phyloP scores from a whole-genome alignment of 495 filamentous ascomycete species.

The Neurospora sp. region DNA sequence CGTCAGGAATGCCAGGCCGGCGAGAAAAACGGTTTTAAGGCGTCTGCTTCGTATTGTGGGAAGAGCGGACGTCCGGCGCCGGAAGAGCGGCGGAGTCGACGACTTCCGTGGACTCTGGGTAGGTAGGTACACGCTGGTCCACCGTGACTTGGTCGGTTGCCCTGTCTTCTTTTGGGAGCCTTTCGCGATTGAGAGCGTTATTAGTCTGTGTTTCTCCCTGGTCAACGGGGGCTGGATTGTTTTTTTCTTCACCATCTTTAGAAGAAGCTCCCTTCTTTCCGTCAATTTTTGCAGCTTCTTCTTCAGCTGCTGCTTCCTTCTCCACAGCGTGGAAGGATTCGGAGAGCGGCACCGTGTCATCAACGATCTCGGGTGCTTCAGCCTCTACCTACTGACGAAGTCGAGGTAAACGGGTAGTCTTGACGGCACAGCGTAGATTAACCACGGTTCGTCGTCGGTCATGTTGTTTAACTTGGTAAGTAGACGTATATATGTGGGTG shows the following conservation, averaged over 20 bases:
- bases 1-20: too few relatives aligned
- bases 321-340: conserved; percentile 29
- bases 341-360: conserved; percentile 21
- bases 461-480: too few relatives aligned
- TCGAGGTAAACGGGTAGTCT: neutral
- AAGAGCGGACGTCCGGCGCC: too few relatives aligned
- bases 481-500: too few relatives aligned
- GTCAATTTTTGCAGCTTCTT: conserved; percentile 16
- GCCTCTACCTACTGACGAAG: conserved; percentile 3
- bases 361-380: conserved; percentile 22
- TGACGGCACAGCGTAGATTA: too few relatives aligned
- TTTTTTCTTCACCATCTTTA: conserved; percentile 25
- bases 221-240: conserved; percentile 15
- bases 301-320: conserved; percentile 17
- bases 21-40: too few relatives aligned
- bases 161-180: conserved; percentile 13
- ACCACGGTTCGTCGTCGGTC: too few relatives aligned
- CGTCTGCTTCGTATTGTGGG: too few relatives aligned
- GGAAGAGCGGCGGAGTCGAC: too few relatives aligned
- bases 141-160: conserved; percentile 11
- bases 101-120: conserved; percentile 2
- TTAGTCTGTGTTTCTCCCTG: conserved; percentile 29
- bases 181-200: conserved; percentile 16
- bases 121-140: conserved; percentile 29
- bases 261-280: conserved; percentile 17